Conservation (phyloP, 805 yeast genomes). For the Schizosaccharomyces cryophilus region DNA sequence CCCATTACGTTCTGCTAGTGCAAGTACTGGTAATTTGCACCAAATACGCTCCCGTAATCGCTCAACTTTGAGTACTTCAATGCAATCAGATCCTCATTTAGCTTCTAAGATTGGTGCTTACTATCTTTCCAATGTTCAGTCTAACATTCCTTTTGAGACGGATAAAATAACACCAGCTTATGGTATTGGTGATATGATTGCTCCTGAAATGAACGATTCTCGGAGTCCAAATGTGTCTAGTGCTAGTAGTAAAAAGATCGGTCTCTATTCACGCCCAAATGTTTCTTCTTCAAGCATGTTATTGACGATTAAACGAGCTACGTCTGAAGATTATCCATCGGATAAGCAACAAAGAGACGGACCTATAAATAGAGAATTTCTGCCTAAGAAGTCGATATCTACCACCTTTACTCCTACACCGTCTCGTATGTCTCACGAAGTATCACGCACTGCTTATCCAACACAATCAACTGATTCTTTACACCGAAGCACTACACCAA, state of each 20-base stretch:
- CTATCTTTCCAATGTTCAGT: not conserved
- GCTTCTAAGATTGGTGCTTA: not conserved
- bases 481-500: not conserved
- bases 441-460: not conserved
- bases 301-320: not conserved
- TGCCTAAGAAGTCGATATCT: too few relatives aligned
- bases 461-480: not conserved
- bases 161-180: not conserved
- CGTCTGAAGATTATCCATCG: not conserved
- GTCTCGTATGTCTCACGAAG: not conserved
- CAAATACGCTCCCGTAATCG: too few relatives aligned
- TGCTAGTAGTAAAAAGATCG: too few relatives aligned
- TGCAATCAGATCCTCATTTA: not conserved
- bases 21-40: too few relatives aligned
- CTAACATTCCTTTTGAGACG: not conserved
- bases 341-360: not conserved
- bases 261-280: not conserved
- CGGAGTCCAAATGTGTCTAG: not conserved
- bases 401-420: not conserved
- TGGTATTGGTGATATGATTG: not conserved
- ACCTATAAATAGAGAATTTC: not conserved
- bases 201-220: not conserved
- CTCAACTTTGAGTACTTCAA: not conserved
- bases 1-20: too few relatives aligned
- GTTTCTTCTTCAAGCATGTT: not conserved